Percentiles rank a stretch among this genome's conserved stretches.
phyloP scores from a whole-genome alignment of 2,329 filamentous ascomycete genomes.

The Stachybotrys echinatus region DNA sequence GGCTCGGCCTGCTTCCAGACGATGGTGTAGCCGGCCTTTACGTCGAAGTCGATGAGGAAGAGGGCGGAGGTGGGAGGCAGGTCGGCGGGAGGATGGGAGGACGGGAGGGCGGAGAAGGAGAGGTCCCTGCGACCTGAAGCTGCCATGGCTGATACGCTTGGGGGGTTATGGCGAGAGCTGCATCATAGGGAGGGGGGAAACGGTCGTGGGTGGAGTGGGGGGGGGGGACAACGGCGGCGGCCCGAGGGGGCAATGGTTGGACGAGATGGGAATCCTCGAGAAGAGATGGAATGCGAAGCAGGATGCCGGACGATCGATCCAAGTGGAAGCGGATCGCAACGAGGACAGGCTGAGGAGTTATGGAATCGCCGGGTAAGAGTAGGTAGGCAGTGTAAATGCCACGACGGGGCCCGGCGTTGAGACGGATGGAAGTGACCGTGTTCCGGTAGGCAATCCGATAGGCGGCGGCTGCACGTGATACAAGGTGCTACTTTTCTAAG shows the following conservation, averaged over 20 bases:
- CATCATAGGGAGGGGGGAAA: slow-evolving; percentile 14
- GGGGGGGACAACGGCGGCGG: not conserved
- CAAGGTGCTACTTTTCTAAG: no score
- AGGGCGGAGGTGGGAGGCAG: slow-evolving; percentile 59
- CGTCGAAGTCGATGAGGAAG: slow-evolving; percentile 88
- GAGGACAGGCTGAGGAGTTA: no score
- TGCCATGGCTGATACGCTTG: slow-evolving; percentile 25
- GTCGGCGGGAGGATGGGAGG: slow-evolving; percentile 20
- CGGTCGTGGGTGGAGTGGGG: slow-evolving; percentile 12
- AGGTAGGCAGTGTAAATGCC: no score
- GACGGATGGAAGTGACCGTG: not conserved
- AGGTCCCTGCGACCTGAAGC: slow-evolving; percentile 32
- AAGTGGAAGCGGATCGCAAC: not conserved
- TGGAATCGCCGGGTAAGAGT: no score
- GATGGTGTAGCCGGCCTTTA: slow-evolving; percentile 87
- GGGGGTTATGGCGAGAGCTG: not conserved
- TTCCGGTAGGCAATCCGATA: slow-evolving; percentile 13
- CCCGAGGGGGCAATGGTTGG: not conserved
- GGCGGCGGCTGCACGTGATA: not conserved
- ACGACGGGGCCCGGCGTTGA: no score
- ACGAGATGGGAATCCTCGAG: not conserved
- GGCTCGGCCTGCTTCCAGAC: slow-evolving; percentile 74
- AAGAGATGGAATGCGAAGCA: not conserved
- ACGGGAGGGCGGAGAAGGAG: slow-evolving; percentile 32
- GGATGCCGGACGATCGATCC: not conserved